Evolutionary conservation across 2,329 filamentous ascomycete species (phyloP).

Genomic region (Cryphonectria naterciae): DNA sequence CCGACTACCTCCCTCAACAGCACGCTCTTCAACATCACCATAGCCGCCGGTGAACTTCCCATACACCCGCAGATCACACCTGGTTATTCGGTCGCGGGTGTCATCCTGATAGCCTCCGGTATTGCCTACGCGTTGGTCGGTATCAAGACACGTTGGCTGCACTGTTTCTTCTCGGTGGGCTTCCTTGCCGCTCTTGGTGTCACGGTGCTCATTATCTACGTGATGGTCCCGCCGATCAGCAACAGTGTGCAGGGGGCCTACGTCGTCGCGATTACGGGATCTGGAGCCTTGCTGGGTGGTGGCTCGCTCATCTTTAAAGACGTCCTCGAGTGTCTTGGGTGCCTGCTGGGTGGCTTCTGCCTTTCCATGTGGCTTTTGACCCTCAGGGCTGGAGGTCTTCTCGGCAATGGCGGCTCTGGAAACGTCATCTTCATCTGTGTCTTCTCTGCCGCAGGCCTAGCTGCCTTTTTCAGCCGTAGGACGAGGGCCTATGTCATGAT

Average conservation of each 20-base stretch:
- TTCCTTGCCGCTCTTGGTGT: slow-evolving; percentile 75
- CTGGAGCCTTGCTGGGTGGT: slow-evolving; percentile 74
- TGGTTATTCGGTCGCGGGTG: slow-evolving; percentile 77
- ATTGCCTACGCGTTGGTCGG: slow-evolving; percentile 73
- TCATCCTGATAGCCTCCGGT: slow-evolving; percentile 76
- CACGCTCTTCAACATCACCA: slow-evolving; percentile 37
- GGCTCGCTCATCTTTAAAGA: slow-evolving; percentile 80
- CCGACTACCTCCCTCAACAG: slow-evolving; percentile 21
- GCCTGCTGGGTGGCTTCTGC: slow-evolving; percentile 83
- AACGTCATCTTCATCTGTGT: slow-evolving; percentile 77
- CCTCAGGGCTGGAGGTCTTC: slow-evolving; percentile 74
- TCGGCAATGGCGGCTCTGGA: slow-evolving; percentile 58
- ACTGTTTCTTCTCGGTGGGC: slow-evolving; percentile 79
- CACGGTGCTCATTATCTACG: slow-evolving; percentile 82
- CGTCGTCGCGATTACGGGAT: slow-evolving; percentile 75
- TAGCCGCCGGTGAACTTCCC: slow-evolving; percentile 64
- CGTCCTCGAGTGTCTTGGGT: slow-evolving; percentile 79
- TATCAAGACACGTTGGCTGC: slow-evolving; percentile 79
- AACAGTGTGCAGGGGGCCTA: slow-evolving; percentile 83
- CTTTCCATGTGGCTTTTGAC: slow-evolving; percentile 89
- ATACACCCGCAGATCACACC: slow-evolving; percentile 77
- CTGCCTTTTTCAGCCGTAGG: slow-evolving; percentile 76
- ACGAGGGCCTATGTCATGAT: slow-evolving; percentile 82
- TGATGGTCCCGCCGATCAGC: slow-evolving; percentile 79
- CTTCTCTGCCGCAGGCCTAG: slow-evolving; percentile 70